A percentile compares a stretch with the other conserved stretches of the same genome.
Conservation (phyloP, 495 filamentous ascomycete species). For the Neurospora sp. region DNA sequence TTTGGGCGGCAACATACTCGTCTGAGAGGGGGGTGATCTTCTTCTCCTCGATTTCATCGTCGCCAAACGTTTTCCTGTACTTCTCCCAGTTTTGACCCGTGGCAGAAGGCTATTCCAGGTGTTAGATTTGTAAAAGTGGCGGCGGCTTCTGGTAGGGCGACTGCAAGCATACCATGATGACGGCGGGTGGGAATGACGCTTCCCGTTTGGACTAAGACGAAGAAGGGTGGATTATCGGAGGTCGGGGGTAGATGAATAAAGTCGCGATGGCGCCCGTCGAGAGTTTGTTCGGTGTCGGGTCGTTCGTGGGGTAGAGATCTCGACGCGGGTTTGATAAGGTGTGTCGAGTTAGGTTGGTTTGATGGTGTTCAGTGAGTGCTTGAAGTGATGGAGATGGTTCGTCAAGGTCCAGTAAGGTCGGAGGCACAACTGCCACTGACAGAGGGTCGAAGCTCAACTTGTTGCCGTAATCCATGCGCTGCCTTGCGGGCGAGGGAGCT, state of each 20-base stretch:
- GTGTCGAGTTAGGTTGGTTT: conserved; percentile 4
- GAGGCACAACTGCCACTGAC: not conserved
- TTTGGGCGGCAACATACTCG: conserved; percentile 53
- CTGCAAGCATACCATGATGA: conserved; percentile 17
- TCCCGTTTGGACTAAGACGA: not conserved
- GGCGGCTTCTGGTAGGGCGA: not conserved
- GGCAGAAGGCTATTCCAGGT: conserved; percentile 61
- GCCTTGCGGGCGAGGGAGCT: conserved; percentile 15
- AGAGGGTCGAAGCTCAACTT: conserved; percentile 13
- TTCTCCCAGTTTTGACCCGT: conserved; percentile 95
- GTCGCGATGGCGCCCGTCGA: not conserved
- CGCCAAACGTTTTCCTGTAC: conserved; percentile 90
- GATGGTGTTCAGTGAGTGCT: not conserved
- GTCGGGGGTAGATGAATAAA: not conserved
- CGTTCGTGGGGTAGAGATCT: conserved; percentile 3
- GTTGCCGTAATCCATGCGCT: conserved; percentile 30
- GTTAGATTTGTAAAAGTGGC: conserved; percentile 4
- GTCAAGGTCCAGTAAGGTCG: conserved; percentile 11
- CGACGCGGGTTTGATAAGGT: not conserved
- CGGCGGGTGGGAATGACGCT: conserved; percentile 1
- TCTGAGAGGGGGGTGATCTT: conserved; percentile 95
- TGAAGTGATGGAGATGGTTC: conserved; percentile 10
- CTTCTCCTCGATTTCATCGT: conserved; percentile 97
- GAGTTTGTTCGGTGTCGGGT: conserved; percentile 6
- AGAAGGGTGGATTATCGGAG: not conserved